phyloP scores from a whole-genome alignment of 371 early-diverging fungal genomes.

The Mortierella sp. region DNA sequence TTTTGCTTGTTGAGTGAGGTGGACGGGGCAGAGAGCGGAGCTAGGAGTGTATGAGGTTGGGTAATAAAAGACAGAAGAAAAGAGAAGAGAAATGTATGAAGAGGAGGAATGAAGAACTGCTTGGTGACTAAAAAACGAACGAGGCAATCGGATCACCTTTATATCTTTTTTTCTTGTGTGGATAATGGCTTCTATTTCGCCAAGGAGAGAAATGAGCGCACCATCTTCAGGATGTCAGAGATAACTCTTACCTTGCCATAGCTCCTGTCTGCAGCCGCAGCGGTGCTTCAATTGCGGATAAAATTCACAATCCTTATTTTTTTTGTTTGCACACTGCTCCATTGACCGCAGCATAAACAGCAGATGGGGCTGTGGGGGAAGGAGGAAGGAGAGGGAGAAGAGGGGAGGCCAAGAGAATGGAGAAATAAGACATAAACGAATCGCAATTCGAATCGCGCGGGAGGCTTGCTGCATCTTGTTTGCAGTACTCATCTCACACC shows the following conservation, averaged over 20 bases:
- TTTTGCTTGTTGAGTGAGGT: no score
- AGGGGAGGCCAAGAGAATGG: background rate
- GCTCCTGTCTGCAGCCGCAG: background rate
- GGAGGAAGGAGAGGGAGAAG: no score
- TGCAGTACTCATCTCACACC: background rate
- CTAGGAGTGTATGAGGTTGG: no score
- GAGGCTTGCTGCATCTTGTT: background rate
- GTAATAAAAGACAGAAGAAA: no score
- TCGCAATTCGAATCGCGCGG: background rate
- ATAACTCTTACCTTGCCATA: background rate
- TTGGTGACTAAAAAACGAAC: background rate
- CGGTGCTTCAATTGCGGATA: background rate
- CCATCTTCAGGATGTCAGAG: no score
- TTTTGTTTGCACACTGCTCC: background rate
- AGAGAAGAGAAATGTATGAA: background rate
- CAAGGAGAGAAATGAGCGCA: background rate
- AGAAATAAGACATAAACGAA: background rate
- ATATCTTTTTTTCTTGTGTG: background rate
- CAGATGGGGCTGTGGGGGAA: background rate
- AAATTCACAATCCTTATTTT: background rate
- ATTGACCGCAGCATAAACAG: background rate
- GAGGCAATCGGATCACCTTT: background rate
- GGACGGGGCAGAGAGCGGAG: background rate
- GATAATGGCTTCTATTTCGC: background rate
- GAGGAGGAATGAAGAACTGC: background rate